Evolutionary conservation across 192 early-diverging fungal species (phyloP).

Genomic region (Coemansia sp.): DNA sequence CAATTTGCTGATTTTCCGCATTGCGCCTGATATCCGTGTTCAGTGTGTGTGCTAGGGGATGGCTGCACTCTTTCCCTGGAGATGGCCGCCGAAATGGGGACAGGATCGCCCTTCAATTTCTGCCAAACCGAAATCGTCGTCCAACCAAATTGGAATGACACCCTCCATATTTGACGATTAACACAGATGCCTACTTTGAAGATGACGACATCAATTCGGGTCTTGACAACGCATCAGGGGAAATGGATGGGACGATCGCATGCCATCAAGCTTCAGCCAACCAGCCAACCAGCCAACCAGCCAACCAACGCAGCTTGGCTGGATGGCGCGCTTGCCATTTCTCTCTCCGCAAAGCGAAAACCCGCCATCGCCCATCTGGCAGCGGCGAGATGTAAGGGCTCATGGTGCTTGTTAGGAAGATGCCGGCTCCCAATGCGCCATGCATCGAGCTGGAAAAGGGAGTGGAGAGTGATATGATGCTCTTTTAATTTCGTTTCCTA

Average conservation of each 20-base stretch:
- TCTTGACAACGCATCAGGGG: not conserved
- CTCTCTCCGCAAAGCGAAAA: not conserved
- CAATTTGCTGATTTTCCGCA: conserved; percentile 3
- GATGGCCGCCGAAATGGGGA: conserved; percentile 3
- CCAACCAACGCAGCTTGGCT: not conserved
- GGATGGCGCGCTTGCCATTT: no score
- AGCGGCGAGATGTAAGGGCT: conserved; percentile 3
- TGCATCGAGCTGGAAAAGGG: not conserved
- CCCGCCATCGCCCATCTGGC: not conserved
- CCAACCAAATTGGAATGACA: conserved; percentile 3
- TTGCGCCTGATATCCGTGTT: not conserved
- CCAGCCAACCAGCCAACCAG: not conserved
- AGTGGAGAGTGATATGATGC: not conserved
- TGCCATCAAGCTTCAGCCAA: not conserved
- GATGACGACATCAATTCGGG: not conserved
- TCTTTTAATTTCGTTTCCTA: conserved; percentile 6
- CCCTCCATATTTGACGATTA: not conserved
- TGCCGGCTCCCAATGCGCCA: conserved; percentile 5
- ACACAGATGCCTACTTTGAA: not conserved
- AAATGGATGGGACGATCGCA: not conserved
- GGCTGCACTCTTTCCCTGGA: not conserved
- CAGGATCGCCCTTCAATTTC: conserved; percentile 8
- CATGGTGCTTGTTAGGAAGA: not conserved
- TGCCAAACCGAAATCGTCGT: not conserved
- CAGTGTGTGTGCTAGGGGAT: not conserved